These are phyloP conservation scores for Otatea glauca DNA, from an alignment of 176 grass and related monocot genomes.

Conservation along the genomic window DNA sequence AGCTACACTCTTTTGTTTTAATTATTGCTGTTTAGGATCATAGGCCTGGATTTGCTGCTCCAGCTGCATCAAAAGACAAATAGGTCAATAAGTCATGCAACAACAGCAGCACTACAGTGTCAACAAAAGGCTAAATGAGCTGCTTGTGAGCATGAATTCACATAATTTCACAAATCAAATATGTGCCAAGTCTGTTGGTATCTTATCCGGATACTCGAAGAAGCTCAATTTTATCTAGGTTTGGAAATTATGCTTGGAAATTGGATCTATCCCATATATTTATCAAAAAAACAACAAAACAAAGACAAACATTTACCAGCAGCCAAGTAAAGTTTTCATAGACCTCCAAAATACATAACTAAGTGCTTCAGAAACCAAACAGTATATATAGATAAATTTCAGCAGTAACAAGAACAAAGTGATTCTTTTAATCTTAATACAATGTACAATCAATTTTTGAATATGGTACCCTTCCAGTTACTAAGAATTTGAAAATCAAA, in stretches of 20 bases:
- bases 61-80: constrained; percentile 59
- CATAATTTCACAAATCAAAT: not conserved
- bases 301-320: not conserved
- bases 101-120: not conserved
- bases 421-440: not conserved
- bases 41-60: constrained; percentile 75
- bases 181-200: not conserved
- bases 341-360: not conserved
- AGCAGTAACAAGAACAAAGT: not conserved
- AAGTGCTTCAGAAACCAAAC: not conserved
- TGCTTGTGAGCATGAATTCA: not conserved
- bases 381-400: not conserved
- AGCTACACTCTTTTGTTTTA: constrained; percentile 21
- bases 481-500: constrained; percentile 19
- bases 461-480: not conserved
- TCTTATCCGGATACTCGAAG: not conserved
- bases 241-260: not conserved
- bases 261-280: not conserved
- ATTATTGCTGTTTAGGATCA: constrained; percentile 52
- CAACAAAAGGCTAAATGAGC: not conserved
- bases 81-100: constrained; percentile 11
- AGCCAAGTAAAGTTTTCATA: not conserved
- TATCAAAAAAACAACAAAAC: not conserved
- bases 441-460: not conserved
- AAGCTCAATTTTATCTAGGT: constrained; percentile 12